Percentiles rank a stretch among this genome's conserved stretches.
Conservation (phyloP, 75 land plant genomes). For the Cryptomeria japonica region DNA sequence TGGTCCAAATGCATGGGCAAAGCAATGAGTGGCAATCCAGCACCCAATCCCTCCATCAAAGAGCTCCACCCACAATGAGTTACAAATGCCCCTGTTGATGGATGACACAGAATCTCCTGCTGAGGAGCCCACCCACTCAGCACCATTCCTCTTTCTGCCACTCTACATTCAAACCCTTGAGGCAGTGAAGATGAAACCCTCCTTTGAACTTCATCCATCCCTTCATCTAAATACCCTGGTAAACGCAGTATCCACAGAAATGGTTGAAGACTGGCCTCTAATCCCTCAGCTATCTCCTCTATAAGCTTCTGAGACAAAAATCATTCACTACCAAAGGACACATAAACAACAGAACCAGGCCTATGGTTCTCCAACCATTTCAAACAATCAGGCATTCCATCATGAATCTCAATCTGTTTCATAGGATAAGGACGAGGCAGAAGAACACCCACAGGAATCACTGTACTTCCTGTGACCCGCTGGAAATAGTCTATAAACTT, state of each 20-base stretch:
- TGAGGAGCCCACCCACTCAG: conserved; percentile 21
- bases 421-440: not conserved
- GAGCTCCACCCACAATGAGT: conserved; percentile 33
- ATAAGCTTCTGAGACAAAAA: conserved; percentile 9
- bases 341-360: conserved; percentile 14
- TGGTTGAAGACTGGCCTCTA: conserved; percentile 20
- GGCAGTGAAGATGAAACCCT: not conserved
- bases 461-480: not conserved
- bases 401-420: not conserved
- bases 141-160: conserved; percentile 15
- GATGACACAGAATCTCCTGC: conserved; percentile 15
- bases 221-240: not conserved
- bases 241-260: conserved; percentile 29
- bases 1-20: conserved; percentile 23
- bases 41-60: conserved; percentile 16
- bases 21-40: conserved; percentile 17
- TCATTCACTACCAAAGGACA: conserved; percentile 30
- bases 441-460: not conserved
- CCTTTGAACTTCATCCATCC: not conserved
- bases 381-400: not conserved
- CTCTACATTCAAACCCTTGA: conserved; percentile 20
- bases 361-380: conserved; percentile 17
- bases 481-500: not conserved
- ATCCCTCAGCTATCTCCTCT: conserved; percentile 19
- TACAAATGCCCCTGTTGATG: conserved; percentile 16